Evolutionary conservation across 306 rosid genomes (phyloP), one percentile per base, ranked within the genome.

Genomic region (Castanea sativa): DNA sequence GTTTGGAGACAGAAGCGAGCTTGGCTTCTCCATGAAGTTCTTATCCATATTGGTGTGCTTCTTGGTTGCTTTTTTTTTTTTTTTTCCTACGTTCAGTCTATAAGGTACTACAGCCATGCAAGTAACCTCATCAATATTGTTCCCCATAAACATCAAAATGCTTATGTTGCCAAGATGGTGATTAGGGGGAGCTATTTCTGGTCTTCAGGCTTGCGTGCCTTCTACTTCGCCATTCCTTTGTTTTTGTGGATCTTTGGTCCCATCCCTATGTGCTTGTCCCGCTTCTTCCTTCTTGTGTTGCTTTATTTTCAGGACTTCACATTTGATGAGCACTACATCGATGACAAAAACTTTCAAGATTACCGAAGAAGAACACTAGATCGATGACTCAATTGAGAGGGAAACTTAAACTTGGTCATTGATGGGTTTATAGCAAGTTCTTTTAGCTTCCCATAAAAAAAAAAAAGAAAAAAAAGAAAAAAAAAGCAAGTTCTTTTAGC

Each of bases 181-280:
- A 95, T 89, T 52, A 76, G 87, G 35, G 97, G 97, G 6, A 86
- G 98, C 83, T 91, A 90, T 35, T 93, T 92, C 78, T 90, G 96
- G 94, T 93, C 97, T 6, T 74, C 93, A 4, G 96, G 99, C 0
- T 80, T 95, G 83, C 80, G 97, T 3, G 97, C 99, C 15, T 91
- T 93, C 73, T 93, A 92, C 88, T 91, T 95, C 60, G 91, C 97
- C 5, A 82, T 93, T 55, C 98, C 99, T 82, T 55, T 93, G 76
- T 88, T 91, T 78, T 57, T 91, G 69, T 95, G 99, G 99, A 86
- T 93, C 59, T 91, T 95, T 73, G 99, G 99, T 0, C 96, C 97
- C 13, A 87, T 95, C 68, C 92, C 98, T 4, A 88, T 93, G 91
- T 85, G 91, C 5, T 3, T 88, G 0, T 84, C 90, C 29, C 88